These are phyloP conservation scores for Aureobasidium sp. DNA, from an alignment of 2,329 filamentous ascomycete species.

Conservation along the genomic window DNA sequence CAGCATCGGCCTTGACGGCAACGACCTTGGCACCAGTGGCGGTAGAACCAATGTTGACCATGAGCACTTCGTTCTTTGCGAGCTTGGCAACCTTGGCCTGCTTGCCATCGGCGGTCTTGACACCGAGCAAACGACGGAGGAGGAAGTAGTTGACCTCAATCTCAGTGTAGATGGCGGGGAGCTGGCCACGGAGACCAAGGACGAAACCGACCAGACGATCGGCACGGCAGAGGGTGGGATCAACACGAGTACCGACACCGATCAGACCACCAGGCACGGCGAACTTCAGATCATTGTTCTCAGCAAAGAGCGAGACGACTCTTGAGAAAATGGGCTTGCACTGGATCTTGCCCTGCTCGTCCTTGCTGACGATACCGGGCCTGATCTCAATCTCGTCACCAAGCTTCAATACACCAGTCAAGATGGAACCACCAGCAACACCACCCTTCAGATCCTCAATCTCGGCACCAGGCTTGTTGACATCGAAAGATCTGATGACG, in stretches of 20 bases:
- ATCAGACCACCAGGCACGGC: conserved; percentile 96
- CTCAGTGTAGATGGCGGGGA: conserved; percentile 96
- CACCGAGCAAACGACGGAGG: conserved; percentile 85
- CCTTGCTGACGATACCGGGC: conserved; percentile 95
- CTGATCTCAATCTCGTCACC: conserved; percentile 98
- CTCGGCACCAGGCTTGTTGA: conserved; percentile 98
- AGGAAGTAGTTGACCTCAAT: conserved; percentile 99
- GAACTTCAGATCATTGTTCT: conserved; percentile 97
- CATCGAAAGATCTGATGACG: conserved; percentile 97
- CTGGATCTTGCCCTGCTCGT: conserved; percentile 86
- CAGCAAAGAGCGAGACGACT: conserved; percentile 90
- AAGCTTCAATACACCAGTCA: conserved; percentile 93
- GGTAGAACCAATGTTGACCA: conserved; percentile 99
- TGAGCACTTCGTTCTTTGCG: conserved; percentile 96
- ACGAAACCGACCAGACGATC: conserved; percentile 99
- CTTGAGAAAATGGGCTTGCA: conserved; percentile 96
- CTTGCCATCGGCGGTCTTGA: conserved; percentile 96
- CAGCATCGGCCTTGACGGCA: conserved; percentile 94
- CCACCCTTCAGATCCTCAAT: conserved; percentile 98
- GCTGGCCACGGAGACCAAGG: conserved; percentile 82
- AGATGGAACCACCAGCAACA: conserved; percentile 93
- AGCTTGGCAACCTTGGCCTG: conserved; percentile 99
- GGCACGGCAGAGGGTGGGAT: conserved; percentile 95
- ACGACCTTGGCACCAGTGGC: conserved; percentile 96
- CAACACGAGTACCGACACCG: conserved; percentile 91